phyloP scores from a whole-genome alignment of 305 asterid genomes.

The Fraxinus latifolia region DNA sequence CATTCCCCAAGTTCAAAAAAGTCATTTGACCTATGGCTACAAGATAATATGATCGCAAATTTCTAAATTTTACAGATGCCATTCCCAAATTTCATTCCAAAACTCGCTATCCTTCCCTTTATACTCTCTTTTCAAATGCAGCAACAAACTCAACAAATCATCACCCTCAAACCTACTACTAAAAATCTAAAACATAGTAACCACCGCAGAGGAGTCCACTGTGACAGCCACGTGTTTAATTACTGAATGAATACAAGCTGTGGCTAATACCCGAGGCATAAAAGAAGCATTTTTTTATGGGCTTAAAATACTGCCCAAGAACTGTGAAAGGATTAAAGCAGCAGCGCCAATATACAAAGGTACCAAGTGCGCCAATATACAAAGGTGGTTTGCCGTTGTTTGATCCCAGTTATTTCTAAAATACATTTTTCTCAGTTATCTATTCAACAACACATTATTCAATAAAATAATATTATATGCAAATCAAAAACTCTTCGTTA shows the following conservation, averaged over 20 bases:
- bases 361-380: background rate
- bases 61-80: background rate
- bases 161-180: background rate
- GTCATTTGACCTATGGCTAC: background rate
- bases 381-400: no score
- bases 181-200: background rate
- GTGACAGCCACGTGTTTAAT: background rate
- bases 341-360: background rate
- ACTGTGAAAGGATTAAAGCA: background rate
- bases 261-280: conserved; percentile 13
- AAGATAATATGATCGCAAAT: conserved; percentile 7
- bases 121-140: background rate
- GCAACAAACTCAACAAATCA: background rate
- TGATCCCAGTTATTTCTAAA: no score
- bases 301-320: background rate
- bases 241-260: conserved; percentile 16
- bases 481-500: no score
- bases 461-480: no score
- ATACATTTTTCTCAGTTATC: no score
- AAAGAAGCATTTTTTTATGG: conserved; percentile 2
- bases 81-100: background rate
- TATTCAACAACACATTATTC: no score
- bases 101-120: background rate
- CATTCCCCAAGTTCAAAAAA: background rate
- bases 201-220: background rate